Evolutionary conservation across 2,329 filamentous ascomycete species (phyloP), one percentile per base, ranked within the genome.

Genomic region (Fusarium sp.): DNA sequence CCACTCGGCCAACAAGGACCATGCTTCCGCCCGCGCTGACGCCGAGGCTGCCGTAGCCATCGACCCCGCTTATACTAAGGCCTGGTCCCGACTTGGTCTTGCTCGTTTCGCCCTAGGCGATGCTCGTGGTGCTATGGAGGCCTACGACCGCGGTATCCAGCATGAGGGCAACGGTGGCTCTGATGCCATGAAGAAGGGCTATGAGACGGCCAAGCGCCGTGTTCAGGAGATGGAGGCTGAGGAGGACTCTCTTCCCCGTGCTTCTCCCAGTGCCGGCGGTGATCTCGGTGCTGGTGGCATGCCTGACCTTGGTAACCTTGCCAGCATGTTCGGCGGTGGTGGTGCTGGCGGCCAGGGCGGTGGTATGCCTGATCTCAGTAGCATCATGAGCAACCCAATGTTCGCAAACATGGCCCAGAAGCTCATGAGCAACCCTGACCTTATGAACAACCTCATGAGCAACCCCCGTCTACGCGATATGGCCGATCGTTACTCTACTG

Each of bases 301-400:
- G 86, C 93, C 93, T 4, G 91, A 94, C 79, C 83, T 95, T n/a
- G 84, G 86, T 65, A 86, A 87, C 68, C 84, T 95, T 47, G 92
- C 92, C 7, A 87, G 91, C 78, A 92, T 95, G 91, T 86, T 95
- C 73, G 91, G 83, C 22, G 89, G 86, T 22, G 89, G 84, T 44
- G 86, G 83, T 22, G 89, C 86, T 31, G 89, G 83, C 14, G 91
- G 89, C 9, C 91, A 88, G 25, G 90, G 85, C 12, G 92, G 92
- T 56, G 94, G 93, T 60, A 96, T 97, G 93, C 94, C 95, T 17
- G 95, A 98, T 81, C 86, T 99, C 29, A 84, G 90, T 72, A 89
- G 90, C 71, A 91, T 99, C 81, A 97, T 98, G 94, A 94, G 87
- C 86, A 99, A 98, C 86, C 96, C 96, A 62, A 98, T 98, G 96